Base-by-base conservation (phyloP, 2,329 filamentous ascomycete species). In the Paramyrothecium roridum region DNA sequence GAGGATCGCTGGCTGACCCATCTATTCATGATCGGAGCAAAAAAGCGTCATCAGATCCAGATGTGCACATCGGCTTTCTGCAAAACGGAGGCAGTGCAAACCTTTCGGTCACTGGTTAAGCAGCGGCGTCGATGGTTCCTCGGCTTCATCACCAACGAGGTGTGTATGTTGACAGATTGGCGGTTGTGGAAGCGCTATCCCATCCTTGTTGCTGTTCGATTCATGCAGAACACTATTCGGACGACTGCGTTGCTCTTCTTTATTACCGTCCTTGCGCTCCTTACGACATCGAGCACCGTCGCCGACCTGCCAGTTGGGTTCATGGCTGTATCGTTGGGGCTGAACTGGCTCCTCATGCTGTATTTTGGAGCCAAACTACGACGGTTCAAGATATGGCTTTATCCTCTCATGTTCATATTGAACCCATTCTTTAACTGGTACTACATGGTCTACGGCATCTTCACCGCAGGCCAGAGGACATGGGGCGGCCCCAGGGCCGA, bases 361-460 rank as follows among this genome's bases (percentile, higher is more conserved):
- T 98, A 96, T 76, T 97, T 98, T 70, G 93, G 91, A 22, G 83
- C 87, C 54, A 92, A 91, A 73, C 82, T 98, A 50, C 87, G 88
- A 57, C 84, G 95, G 12, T 97, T 88, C 78, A 98, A 99, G 78
- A 89, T 96, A 59, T 93, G 91, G 88, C 79, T 98, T 7, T 98
- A 98, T 69, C 93, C 93, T 0, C 65, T 98, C 59, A 97, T 98
- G 92, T 98, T 97, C 69, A 75, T 96, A 49, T 72, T 97, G 59
- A 98, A 97, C 67, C 93, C 95, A 1, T 96, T 98, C 68, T 93
- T 97, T 80, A 98, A 98, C 73, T 98, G 93, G 93, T 84, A 91
- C 56, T 98, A 98, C 76, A 96, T 97, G 89, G 89, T 96, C 2
- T 96, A 97, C 70, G 93, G 92, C 48, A 96, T 96, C 63, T 95